phyloP scores from a whole-genome alignment of 2,329 filamentous ascomycete species.

The Alternaria ethzedia region DNA sequence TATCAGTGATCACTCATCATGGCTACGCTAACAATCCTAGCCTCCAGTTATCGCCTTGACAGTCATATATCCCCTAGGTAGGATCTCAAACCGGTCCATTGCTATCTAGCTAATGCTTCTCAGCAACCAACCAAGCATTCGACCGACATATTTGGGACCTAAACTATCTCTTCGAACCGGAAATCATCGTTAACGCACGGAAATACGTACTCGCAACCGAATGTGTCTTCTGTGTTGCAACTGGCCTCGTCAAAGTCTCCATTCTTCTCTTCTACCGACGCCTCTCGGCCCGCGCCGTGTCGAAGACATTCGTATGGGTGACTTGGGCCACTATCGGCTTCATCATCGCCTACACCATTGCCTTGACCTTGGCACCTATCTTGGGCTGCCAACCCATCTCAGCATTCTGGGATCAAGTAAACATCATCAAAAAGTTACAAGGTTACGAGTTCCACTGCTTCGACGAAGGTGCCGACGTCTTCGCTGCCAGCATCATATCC shows the following conservation, averaged over 20 bases:
- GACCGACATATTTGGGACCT: constrained; percentile 40
- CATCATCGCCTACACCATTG: constrained; percentile 34
- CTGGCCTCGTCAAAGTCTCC: constrained; percentile 43
- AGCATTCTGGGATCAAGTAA: constrained; percentile 40
- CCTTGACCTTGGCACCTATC: constrained; percentile 36
- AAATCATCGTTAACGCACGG: constrained; percentile 22
- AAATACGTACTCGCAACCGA: constrained; percentile 39
- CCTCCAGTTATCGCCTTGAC: constrained; percentile 27
- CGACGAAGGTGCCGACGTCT: constrained; percentile 41
- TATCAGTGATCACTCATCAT: background rate
- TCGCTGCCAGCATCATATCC: constrained; percentile 37
- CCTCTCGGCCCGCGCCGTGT: constrained; percentile 34
- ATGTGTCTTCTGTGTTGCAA: constrained; percentile 32
- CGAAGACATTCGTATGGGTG: constrained; percentile 29
- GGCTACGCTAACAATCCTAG: constrained; percentile 18
- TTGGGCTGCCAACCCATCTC: constrained; percentile 39
- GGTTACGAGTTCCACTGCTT: constrained; percentile 40
- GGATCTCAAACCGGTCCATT: background rate
- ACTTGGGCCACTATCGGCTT: constrained; percentile 37
- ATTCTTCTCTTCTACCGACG: constrained; percentile 44
- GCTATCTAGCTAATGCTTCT: constrained; percentile 10
- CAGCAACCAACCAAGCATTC: constrained; percentile 26
- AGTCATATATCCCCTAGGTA: constrained; percentile 29
- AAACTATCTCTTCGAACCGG: constrained; percentile 9
- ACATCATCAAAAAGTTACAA: constrained; percentile 19